Percentiles rank a stretch among this genome's conserved stretches.
phyloP scores from a whole-genome alignment of 208 protist species.

The Crithidia brevicula region DNA sequence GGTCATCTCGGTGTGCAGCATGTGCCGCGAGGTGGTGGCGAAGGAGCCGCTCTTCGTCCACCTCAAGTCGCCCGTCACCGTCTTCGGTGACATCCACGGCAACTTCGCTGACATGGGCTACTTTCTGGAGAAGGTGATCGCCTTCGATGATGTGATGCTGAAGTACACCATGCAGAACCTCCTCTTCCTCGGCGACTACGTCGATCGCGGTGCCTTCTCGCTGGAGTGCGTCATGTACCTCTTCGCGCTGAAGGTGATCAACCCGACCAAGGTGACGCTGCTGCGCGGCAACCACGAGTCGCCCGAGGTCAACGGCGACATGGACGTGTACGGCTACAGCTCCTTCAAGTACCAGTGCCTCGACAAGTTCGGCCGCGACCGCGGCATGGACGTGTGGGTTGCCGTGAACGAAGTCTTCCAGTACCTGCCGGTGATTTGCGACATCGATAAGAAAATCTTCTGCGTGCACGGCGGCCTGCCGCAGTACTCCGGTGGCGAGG shows the following conservation, averaged over 20 bases:
- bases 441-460: slow-evolving; percentile 95
- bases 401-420: slow-evolving; percentile 93
- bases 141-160: slow-evolving; percentile 91
- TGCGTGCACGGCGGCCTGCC: slow-evolving; percentile 95
- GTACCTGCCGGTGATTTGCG: slow-evolving; percentile 91
- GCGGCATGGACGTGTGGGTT: slow-evolving; percentile 89
- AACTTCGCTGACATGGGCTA: slow-evolving; percentile 94
- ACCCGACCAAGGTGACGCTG: slow-evolving; percentile 89
- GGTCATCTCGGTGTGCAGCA: slow-evolving; percentile 84
- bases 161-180: slow-evolving; percentile 93
- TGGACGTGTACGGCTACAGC: slow-evolving; percentile 92
- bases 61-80: slow-evolving; percentile 88
- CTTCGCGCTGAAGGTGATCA: slow-evolving; percentile 90
- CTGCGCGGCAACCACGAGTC: slow-evolving; percentile 95
- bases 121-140: slow-evolving; percentile 89
- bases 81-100: slow-evolving; percentile 95
- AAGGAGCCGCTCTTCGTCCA: slow-evolving; percentile 90
- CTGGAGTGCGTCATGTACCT: slow-evolving; percentile 92
- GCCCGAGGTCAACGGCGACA: slow-evolving; percentile 92
- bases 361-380: slow-evolving; percentile 86
- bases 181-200: slow-evolving; percentile 98
- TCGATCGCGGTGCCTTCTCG: slow-evolving; percentile 95
- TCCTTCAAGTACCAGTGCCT: slow-evolving; percentile 94
- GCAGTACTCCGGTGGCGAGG: slow-evolving; percentile 87
- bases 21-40: slow-evolving; percentile 83